Evolutionary conservation across 2,329 filamentous ascomycete species (phyloP), one percentile per base, ranked within the genome.

Genomic region (Thyridium curvatum): DNA sequence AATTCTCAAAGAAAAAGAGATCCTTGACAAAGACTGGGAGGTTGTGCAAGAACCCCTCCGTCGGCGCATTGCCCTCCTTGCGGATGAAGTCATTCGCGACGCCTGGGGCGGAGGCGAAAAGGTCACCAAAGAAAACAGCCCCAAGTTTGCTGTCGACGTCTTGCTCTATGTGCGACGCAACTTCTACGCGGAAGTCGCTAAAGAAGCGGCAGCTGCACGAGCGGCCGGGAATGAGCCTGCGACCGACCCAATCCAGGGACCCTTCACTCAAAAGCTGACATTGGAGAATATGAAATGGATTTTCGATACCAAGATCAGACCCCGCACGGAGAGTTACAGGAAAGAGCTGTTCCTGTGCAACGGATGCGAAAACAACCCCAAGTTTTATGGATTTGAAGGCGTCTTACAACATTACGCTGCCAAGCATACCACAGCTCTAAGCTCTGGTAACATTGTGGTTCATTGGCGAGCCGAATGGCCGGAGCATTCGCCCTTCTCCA

Each of bases 251-350:
- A 62, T 65, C 2, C 63, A 72, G 44, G 74, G 70, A 0, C 68
- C 75, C 7, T 74, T 69, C 49, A 77, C 71, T 18, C 71, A 77
- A 54, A 81, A 72, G 52, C 66, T 91, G 38, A 84, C 82, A 1
- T 62, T 93, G 48, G 86, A 91, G 54, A 88, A 90, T 52, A 89
- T 93, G 85, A 90, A 85, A 59, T 91, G 83, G 79, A 67, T 90
- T 21, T 90, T 85, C 55, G 85, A 90, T 52, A 77, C 76, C 48
- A 89, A 87, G 56, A 71, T 93, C 54, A 86, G 80, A 52, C 77
- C 78, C 17, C 62, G 78, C 39, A 86, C 82, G 3, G 82, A 87
- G 45, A 62, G 67, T 34, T 71, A 73, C 49, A 71, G 79, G 48
- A 84, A 80, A 52, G 84, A 90, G 40, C 62, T 90, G 9, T 93